Conservation (phyloP, 1,284 basidiomycete genomes). For the Apiotrichum sp. region DNA sequence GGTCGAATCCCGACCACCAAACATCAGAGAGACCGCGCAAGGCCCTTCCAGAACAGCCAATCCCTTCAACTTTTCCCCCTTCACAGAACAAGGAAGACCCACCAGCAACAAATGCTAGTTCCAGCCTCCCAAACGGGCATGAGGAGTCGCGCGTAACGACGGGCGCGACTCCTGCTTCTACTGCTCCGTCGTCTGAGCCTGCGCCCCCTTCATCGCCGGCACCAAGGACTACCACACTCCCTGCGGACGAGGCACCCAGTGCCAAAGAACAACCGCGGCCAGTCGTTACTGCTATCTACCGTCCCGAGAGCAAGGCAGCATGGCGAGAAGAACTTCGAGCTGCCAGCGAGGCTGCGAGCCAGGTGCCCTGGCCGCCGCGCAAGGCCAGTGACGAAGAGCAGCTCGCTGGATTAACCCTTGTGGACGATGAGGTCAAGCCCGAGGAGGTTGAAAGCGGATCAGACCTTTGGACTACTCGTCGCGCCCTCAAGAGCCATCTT, state of each 20-base stretch:
- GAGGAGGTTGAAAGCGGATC: conserved; percentile 38
- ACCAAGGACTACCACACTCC: conserved; percentile 19
- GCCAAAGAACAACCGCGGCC: conserved; percentile 44
- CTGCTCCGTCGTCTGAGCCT: neutral
- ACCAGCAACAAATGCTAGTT: neutral
- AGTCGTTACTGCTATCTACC: conserved; percentile 71
- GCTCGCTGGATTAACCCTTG: conserved; percentile 32
- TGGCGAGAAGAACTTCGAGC: conserved; percentile 63
- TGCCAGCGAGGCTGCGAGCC: conserved; percentile 44
- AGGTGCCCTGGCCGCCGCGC: conserved; percentile 23
- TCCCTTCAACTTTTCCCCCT: conserved; percentile 13
- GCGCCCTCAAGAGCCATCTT: conserved; percentile 78
- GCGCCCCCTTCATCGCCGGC: conserved; percentile 31
- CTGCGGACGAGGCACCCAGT: conserved; percentile 9
- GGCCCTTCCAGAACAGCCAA: conserved; percentile 29
- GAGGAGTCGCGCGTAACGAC: conserved; percentile 1
- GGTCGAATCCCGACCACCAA: conserved; percentile 1
- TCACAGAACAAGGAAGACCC: neutral
- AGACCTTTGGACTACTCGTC: conserved; percentile 71
- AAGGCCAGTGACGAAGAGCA: conserved; percentile 33
- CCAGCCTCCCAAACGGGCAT: conserved; percentile 6
- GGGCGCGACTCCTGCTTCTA: neutral
- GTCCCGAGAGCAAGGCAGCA: conserved; percentile 70
- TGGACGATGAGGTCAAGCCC: conserved; percentile 56
- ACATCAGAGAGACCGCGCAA: conserved; percentile 35